These are phyloP conservation scores for Penicillium oxalicum DNA, from an alignment of 2,329 filamentous ascomycete species.

Conservation along the genomic window DNA sequence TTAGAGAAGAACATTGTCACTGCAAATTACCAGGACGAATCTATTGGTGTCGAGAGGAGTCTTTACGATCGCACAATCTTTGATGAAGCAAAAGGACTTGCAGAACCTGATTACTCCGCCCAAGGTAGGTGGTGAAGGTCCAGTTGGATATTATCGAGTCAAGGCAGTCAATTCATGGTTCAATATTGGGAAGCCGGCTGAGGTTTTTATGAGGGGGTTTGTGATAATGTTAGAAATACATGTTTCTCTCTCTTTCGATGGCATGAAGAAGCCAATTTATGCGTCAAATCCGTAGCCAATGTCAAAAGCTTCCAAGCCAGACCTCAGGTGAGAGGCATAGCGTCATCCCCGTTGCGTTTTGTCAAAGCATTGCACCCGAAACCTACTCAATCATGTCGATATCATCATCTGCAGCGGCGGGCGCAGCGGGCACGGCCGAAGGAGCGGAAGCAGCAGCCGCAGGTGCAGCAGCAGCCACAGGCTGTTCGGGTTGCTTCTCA, in stretches of 20 bases:
- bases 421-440: constrained; percentile 20
- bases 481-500: constrained; percentile 23
- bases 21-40: too few species aligned
- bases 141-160: too few species aligned
- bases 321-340: neutral
- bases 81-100: too few species aligned
- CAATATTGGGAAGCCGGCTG: too few species aligned
- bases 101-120: too few species aligned
- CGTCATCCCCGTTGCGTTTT: neutral
- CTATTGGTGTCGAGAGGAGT: too few species aligned
- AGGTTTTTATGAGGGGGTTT: too few species aligned
- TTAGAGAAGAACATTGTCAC: too few species aligned
- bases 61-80: too few species aligned
- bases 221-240: constrained; percentile 13
- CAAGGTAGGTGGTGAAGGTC: too few species aligned
- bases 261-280: neutral
- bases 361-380: neutral
- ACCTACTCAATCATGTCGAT: constrained; percentile 64
- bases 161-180: too few species aligned
- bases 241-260: neutral
- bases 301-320: neutral
- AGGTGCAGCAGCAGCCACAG: constrained; percentile 11
- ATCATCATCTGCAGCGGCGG: constrained; percentile 46
- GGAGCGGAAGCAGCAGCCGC: constrained; percentile 30
- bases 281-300: neutral